Evolutionary conservation across 768 basidiomycete species (phyloP).

Genomic region (Auriculariales sp.): DNA sequence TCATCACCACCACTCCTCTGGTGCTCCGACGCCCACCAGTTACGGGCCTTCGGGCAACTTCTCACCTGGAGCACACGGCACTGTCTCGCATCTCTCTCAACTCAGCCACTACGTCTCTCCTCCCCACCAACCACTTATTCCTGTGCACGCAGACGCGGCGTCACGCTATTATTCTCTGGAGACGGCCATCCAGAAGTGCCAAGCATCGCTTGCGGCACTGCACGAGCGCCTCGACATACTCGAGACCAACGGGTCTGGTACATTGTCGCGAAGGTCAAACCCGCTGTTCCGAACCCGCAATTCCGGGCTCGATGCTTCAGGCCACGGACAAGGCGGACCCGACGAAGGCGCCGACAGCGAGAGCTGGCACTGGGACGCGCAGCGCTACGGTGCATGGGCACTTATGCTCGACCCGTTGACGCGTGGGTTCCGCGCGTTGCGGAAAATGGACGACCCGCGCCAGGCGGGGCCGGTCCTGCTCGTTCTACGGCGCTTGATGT

Average conservation of each 20-base stretch:
- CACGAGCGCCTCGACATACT: constrained; percentile 50
- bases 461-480: constrained; percentile 50
- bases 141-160: no score
- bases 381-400: constrained; percentile 78
- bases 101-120: not conserved
- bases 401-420: constrained; percentile 46
- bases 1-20: not conserved
- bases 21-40: not conserved
- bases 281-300: not conserved
- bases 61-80: not conserved
- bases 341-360: constrained; percentile 1
- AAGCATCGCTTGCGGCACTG: constrained; percentile 68
- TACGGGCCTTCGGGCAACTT: not conserved
- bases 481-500: constrained; percentile 55
- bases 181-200: constrained; percentile 63
- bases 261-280: not conserved
- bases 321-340: no score
- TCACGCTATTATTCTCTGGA: no score
- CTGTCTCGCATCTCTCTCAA: not conserved
- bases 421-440: not conserved
- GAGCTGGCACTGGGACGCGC: constrained; percentile 42
- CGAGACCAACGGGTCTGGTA: constrained; percentile 29
- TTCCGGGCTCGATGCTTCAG: not conserved
- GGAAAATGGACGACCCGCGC: constrained; percentile 23
- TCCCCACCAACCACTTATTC: no score